Percentiles rank a stretch among this genome's conserved stretches.
These are phyloP conservation scores for Phytomonas francai DNA, from an alignment of 208 protist genomes.

Conservation along the genomic window DNA sequence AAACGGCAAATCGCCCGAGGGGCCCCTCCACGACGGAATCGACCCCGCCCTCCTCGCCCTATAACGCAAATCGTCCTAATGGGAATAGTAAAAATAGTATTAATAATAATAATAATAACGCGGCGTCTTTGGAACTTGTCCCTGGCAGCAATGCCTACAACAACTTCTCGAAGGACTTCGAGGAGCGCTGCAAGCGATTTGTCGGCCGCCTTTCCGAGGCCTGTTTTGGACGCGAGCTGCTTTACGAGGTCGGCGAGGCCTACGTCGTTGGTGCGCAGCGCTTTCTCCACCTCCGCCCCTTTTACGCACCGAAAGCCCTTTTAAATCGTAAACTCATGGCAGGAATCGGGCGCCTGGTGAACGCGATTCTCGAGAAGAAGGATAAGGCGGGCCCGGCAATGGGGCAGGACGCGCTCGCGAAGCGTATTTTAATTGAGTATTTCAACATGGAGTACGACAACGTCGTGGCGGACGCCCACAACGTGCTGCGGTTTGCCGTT, in stretches of 20 bases:
- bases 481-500: constrained; percentile 47
- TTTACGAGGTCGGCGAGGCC: constrained; percentile 68
- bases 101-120: constrained; percentile 4
- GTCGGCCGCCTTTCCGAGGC: constrained; percentile 43
- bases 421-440: constrained; percentile 66
- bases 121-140: constrained; percentile 25
- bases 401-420: constrained; percentile 26
- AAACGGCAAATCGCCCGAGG: not conserved
- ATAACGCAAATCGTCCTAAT: too few relatives aligned
- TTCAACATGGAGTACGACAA: constrained; percentile 83
- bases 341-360: constrained; percentile 52
- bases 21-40: too few relatives aligned
- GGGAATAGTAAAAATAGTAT: not conserved
- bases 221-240: constrained; percentile 72
- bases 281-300: constrained; percentile 67
- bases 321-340: constrained; percentile 54
- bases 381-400: constrained; percentile 28
- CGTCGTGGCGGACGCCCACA: constrained; percentile 61
- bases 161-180: constrained; percentile 71
- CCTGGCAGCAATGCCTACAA: constrained; percentile 62
- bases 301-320: constrained; percentile 73
- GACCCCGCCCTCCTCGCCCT: too few relatives aligned
- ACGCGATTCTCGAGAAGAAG: constrained; percentile 36
- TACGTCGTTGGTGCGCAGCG: constrained; percentile 73
- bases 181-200: constrained; percentile 59